Evolutionary conservation across 2,329 filamentous ascomycete genomes (phyloP), one percentile per base, ranked within the genome.

Genomic region (Leptosphaerulina australis): DNA sequence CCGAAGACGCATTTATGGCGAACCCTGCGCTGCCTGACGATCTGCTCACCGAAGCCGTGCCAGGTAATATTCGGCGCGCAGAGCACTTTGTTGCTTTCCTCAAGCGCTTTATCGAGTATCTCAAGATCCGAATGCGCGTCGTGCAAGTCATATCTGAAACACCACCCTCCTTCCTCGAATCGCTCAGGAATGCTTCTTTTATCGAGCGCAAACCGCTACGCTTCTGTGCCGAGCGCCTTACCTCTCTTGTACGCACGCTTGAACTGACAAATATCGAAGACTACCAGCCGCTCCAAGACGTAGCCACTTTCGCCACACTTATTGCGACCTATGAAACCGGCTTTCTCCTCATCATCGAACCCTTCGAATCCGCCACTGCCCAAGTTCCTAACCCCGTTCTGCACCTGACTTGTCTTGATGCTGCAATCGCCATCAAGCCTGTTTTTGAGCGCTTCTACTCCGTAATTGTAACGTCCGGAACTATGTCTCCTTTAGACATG

Each of bases 211-310:
- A 99, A 64, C 94, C 94, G 0, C 74, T 99, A 9, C 82, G 90
- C 38, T 99, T 99, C 73, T 99, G 95, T 68, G 91, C 94, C 0
- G 95, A 99, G 74, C 86, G 94, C 29, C 77, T 99, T 10, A 96
- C 94, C 0, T 99, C 93, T 0, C 84, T 99, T 5, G 93, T 99
- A 14, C 84, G 95, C 50, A 99, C 94, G 0, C 82, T 99, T 12
- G 94, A 99, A 72, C 85, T 99, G 50, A 95, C 93, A 24, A 97
- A 95, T 63, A 97, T 99, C 53, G 94, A 99, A 76, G 95, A 99
- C 70, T 99, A 95, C 69, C 92, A 97, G 63, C 90, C 94, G 5
- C 80, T 99, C 1, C 94, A 99, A 77, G 93, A 99, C 76, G 93
- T 99, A 6, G 95, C 95, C 15, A 97, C 91, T 0, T 99, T 99